Evolutionary conservation across 306 rosid species (phyloP), one percentile per base, ranked within the genome.

Genomic region (Prunus dulcis): DNA sequence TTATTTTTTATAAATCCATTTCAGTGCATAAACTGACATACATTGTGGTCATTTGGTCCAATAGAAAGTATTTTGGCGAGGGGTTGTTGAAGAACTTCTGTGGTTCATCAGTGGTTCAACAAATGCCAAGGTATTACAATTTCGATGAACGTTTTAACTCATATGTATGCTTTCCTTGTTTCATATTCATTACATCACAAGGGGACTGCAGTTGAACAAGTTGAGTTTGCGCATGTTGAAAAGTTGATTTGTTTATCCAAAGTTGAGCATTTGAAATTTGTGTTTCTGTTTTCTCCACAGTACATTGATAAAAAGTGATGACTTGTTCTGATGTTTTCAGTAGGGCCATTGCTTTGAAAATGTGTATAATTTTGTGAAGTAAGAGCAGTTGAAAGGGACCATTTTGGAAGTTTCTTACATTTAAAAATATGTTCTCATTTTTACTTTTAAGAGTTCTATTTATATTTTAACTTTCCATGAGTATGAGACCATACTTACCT

Each of bases 21-120:
- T 60, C 64, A 69, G 65, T 53, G 50, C 73, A 28, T 76, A 52
- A 65, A 76, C 75, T 89, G 77, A 89, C 87, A 43, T 68, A 63
- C 53, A 41, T 78, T 81, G 7, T 79, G 82, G 56, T 81, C 51
- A 12, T 84, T 83, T 87, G 87, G 68, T 86, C 78, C 66, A 50
- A 50, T 81, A 95, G 99, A 95, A 87, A 92, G 93, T 95, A 72
- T 95, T 95, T 84, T 95, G 99, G 99, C 92, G 97, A 79, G 99
- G 96, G 73, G 96, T 92, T 52, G 93, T 95, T 73, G 99, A 95
- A 86, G 99, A 95, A 80, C 98, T 95, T 86, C 91, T 95, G 28
- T 95, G 99, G 99, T 95, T 95, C 82, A 86, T 95, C 76, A 91
- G 99, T 78, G 99, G 99, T 81, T 92, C 99, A 57, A 95, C 99